These are phyloP conservation scores for Lasiodiplodia citricola DNA, from an alignment of 2,329 filamentous ascomycete genomes.

Conservation along the genomic window DNA sequence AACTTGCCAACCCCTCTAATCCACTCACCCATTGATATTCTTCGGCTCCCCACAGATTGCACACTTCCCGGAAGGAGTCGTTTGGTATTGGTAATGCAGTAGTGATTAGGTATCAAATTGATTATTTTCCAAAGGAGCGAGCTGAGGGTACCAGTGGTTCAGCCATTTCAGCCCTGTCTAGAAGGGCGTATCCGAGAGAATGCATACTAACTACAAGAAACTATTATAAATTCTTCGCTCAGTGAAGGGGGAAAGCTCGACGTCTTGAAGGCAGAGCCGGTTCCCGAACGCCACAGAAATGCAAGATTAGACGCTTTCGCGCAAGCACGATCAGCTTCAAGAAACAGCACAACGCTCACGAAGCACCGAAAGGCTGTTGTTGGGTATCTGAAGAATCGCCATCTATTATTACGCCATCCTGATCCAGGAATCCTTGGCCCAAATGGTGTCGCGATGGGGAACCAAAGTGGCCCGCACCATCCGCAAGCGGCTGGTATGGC, in stretches of 20 bases:
- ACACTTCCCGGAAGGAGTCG: background rate
- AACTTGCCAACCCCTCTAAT: slow-evolving; percentile 63
- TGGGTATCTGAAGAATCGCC: slow-evolving; percentile 17
- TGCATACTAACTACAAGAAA: background rate
- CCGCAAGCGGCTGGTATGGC: background rate
- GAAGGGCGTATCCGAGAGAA: background rate
- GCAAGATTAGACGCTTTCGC: background rate
- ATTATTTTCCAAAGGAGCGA: background rate
- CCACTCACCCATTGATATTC: background rate
- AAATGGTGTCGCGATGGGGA: background rate
- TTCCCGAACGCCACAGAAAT: background rate
- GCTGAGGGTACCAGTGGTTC: background rate
- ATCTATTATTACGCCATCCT: slow-evolving; percentile 6
- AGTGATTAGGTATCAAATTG: background rate
- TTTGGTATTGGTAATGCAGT: background rate
- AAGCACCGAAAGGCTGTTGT: slow-evolving; percentile 2
- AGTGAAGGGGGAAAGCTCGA: background rate
- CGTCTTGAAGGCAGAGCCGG: background rate
- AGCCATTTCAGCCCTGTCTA: background rate
- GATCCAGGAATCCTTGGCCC: background rate
- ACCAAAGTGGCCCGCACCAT: background rate
- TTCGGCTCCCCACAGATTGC: background rate
- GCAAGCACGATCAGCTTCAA: background rate
- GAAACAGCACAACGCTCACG: background rate
- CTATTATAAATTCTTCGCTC: background rate